Evolutionary conservation across 2,329 filamentous ascomycete species (phyloP), one percentile per base, ranked within the genome.

Genomic region (Fusarium tjaetaba): DNA sequence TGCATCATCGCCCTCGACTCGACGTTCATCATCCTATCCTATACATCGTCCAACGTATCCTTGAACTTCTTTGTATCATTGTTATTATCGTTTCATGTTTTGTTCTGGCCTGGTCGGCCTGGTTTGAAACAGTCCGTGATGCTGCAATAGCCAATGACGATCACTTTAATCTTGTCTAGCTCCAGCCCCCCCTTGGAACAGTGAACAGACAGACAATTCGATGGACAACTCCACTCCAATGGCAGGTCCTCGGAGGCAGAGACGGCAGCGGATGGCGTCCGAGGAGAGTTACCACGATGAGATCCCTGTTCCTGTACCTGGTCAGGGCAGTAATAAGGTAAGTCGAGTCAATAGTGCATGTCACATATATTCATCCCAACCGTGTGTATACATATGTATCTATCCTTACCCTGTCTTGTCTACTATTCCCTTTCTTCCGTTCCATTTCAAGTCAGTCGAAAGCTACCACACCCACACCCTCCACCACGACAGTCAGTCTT

Each of bases 171-270:
- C 51, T 69, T 39, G 18, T 39, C 24, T 53, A 48, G 61, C 42
- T 68, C 24, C 42, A 55, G 53, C 49, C 69, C 48, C 36, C 68
- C 53, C 36, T 68, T 51, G 39, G 39, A 61, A 48, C 24, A 58
- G 49, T 15, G 32, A 67, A 75, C 67, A 53, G 51, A 75, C 67
- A 55, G 34, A 41, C 51, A 15, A 30, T 28, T 28, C 20, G 45
- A 76, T 77, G 64, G 56, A 68, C 56, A 62, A 68, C 60, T 68
- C 76, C 72, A 74, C 76, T 46, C 20, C 57, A 61, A 65, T 72
- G 63, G 57, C 48, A 65, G 72, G 72, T 32, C 66, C 63, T 42
- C 41, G 57, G 65, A 71, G 61, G 64, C 71, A 65, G 60, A 73
- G 62, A 62, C 57, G 64, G 51, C 32, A 34, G 32, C 51, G 61